A percentile compares a stretch with the other conserved stretches of the same genome.
These are phyloP conservation scores for Diaporthe ilicicola DNA, from an alignment of 2,329 filamentous ascomycete genomes.

Conservation along the genomic window DNA sequence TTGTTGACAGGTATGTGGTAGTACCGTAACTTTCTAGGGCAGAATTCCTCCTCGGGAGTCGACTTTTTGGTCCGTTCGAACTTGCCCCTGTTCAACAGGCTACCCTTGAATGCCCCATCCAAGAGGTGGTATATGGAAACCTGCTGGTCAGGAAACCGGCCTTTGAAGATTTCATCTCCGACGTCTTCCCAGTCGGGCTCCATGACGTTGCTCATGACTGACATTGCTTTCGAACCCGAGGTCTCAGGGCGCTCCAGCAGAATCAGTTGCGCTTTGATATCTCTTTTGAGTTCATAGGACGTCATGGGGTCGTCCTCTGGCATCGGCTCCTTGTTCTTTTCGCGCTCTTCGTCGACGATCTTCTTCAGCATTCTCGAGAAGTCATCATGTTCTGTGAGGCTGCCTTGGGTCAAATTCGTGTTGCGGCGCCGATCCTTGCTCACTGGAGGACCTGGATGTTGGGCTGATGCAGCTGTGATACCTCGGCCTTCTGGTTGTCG, in stretches of 20 bases:
- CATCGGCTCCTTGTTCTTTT: neutral
- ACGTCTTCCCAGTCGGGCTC: slow-evolving; percentile 9
- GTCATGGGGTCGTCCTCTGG: neutral
- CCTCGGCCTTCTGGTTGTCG: neutral
- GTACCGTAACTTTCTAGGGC: slow-evolving; percentile 27
- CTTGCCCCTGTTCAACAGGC: neutral
- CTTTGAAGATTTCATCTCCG: slow-evolving; percentile 20
- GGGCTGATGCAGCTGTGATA: neutral
- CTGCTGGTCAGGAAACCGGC: slow-evolving; percentile 27
- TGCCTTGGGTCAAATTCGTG: slow-evolving; percentile 13
- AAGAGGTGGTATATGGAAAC: slow-evolving; percentile 18
- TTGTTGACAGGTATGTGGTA: slow-evolving; percentile 36
- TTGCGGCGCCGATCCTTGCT: neutral
- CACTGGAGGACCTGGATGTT: neutral
- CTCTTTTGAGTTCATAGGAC: slow-evolving; percentile 15
- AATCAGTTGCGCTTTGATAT: slow-evolving; percentile 24
- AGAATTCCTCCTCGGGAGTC: neutral
- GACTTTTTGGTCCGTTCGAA: neutral
- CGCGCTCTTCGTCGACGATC: slow-evolving; percentile 4
- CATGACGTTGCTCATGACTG: slow-evolving; percentile 8
- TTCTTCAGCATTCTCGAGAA: slow-evolving; percentile 10
- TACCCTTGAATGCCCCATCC: neutral
- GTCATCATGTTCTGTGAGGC: slow-evolving; percentile 8
- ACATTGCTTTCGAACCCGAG: neutral
- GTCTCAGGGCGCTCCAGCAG: neutral